Evolutionary conservation across 2,329 filamentous ascomycete genomes (phyloP).

Genomic region (Ceratocystis diversiconidia): DNA sequence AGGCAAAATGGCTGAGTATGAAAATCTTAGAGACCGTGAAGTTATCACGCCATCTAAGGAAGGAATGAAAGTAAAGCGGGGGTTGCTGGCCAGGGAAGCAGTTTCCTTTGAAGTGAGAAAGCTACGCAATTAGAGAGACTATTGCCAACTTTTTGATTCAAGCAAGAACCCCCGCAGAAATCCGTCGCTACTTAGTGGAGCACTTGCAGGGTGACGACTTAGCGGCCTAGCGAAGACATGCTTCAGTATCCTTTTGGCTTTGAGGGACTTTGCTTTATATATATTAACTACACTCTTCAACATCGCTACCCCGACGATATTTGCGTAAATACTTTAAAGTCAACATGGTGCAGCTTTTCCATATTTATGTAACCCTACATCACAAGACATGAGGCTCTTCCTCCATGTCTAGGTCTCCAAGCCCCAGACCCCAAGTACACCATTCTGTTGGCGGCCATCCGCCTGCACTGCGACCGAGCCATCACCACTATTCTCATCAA

Average conservation of each 20-base stretch:
- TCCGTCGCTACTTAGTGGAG: neutral
- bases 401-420: neutral
- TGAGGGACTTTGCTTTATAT: neutral
- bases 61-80: neutral
- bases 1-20: neutral
- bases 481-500: neutral
- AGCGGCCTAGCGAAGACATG: neutral
- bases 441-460: neutral
- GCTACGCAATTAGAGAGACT: neutral
- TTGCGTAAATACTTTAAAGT: no score
- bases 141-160: neutral
- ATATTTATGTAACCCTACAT: no score
- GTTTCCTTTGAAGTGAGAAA: neutral
- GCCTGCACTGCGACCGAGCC: neutral
- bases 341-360: no score
- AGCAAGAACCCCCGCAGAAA: neutral
- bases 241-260: no score
- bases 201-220: neutral
- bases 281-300: neutral
- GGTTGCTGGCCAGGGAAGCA: neutral
- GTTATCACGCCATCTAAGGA: neutral
- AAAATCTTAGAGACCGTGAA: neutral
- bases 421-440: conserved; percentile 5
- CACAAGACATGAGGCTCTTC: neutral
- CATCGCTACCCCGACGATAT: no score